Percentiles rank a stretch among this genome's conserved stretches.
These are phyloP conservation scores for Ottelia alismoides DNA, from an alignment of 106 monocot genomes.

Conservation along the genomic window DNA sequence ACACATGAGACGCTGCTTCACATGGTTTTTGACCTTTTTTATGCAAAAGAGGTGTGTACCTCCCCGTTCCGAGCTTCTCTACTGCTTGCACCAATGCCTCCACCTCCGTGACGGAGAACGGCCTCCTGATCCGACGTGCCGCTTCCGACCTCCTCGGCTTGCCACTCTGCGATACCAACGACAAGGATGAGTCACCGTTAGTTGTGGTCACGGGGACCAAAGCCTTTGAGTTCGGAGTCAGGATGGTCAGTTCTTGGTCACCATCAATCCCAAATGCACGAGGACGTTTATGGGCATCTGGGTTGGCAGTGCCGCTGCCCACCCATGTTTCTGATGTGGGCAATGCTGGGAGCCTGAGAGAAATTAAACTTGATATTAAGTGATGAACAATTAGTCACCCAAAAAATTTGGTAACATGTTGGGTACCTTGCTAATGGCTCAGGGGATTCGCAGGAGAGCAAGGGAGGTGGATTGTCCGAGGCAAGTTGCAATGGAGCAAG, in stretches of 20 bases:
- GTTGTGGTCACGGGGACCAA: constrained; percentile 15
- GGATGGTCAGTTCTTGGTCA: too few relatives aligned
- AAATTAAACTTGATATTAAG: too few relatives aligned
- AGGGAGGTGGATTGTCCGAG: constrained; percentile 3
- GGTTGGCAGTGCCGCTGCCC: neutral
- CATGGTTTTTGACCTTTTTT: neutral
- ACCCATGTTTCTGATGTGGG: neutral
- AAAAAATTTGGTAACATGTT: constrained; percentile 4
- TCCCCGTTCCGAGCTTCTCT: constrained; percentile 36
- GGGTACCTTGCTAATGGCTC: constrained; percentile 31
- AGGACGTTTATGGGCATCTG: neutral
- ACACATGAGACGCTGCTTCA: neutral
- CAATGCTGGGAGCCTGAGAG: constrained; percentile 7
- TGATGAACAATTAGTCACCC: neutral
- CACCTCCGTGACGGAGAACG: constrained; percentile 36
- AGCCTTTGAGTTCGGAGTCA: constrained; percentile 11
- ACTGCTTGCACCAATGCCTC: constrained; percentile 36
- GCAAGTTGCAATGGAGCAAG: neutral
- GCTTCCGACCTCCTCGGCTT: constrained; percentile 15
- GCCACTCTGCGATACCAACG: constrained; percentile 16
- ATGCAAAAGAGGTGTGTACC: constrained; percentile 2
- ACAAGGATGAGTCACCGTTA: constrained; percentile 13
- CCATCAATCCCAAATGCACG: too few relatives aligned
- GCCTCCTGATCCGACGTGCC: constrained; percentile 27
- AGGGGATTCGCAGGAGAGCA: constrained; percentile 1